Evolutionary conservation across 2,329 filamentous ascomycete species (phyloP), one percentile per base, ranked within the genome.

Genomic region (Penicillium vulpinum): DNA sequence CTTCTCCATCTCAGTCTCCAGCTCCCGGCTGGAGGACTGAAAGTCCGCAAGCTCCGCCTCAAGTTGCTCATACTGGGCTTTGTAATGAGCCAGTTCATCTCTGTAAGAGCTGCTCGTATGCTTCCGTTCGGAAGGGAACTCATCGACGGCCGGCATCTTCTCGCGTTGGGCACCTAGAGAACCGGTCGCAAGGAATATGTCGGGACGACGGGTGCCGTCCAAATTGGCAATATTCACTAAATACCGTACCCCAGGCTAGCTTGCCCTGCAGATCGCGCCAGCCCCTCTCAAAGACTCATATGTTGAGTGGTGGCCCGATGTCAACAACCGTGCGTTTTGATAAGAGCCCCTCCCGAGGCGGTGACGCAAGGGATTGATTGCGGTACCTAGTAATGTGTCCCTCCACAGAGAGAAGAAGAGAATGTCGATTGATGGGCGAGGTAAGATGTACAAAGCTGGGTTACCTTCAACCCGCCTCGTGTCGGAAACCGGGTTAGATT

Each of bases 11-110:
- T 97, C 94, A 46, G 89, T 86, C 76, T 99, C 94, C 29, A 99
- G 83, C 75, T 97, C 94, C 73, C 91, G 90, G 75, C 92, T 97
- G 53, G 92, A 96, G 56, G 91, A 84, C 71, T 96, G 91, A 74
- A 99, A 99, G 70, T 99, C 94, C 61, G 90, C 85, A 59, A 99
- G 85, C 75, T 99, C 94, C 51, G 87, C 82, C 77, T 97, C 94
- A 36, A 99, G 84, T 72, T 91, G 87, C 77, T 95, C 92, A 78
- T 97, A 97, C 75, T 97, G 93, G 52, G 86, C 78, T 81, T 99
- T 99, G 85, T 97, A 99, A 84, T 94, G 97, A 57, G 88, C 84
- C 51, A 99, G 82, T 60, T 92, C 89, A 70, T 94, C 90, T 70
- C 92, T 88, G 43, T 75, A 64, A 10, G 75, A 75, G 35, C 73